A percentile compares a stretch with the other conserved stretches of the same genome.
These are phyloP conservation scores for Saccharum hybrid DNA, from an alignment of 202 grass and related monocot species.

Conservation along the genomic window DNA sequence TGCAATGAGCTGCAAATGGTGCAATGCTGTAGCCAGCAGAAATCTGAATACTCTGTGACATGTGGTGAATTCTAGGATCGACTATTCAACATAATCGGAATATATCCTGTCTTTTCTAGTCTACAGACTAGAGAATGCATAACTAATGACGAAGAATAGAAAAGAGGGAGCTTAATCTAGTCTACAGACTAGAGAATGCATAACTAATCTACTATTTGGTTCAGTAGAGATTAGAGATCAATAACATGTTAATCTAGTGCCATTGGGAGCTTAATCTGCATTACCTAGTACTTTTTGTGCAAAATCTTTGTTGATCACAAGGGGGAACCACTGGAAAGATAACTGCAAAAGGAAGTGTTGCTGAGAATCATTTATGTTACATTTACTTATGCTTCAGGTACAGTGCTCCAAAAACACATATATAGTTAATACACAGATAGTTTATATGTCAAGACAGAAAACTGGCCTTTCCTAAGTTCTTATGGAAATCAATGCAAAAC, in stretches of 20 bases:
- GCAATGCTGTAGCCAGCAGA: not conserved
- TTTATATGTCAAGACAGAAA: not conserved
- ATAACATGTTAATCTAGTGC: not conserved
- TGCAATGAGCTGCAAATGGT: conserved; percentile 6
- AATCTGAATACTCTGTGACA: not conserved
- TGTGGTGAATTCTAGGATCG: not conserved
- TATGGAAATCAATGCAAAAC: not conserved
- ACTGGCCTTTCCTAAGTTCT: not conserved
- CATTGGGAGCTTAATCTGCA: not conserved
- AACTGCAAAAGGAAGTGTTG: not conserved
- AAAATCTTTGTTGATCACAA: not conserved
- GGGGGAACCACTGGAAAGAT: not conserved
- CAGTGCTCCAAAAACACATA: not conserved
- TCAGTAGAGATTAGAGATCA: too few species aligned
- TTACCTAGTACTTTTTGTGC: not conserved
- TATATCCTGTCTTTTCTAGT: not conserved
- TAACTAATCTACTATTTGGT: too few species aligned
- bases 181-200: too few species aligned
- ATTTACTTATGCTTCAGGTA: not conserved
- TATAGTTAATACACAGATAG: not conserved
- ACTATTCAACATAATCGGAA: not conserved
- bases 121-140: not conserved
- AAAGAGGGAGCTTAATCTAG: not conserved
- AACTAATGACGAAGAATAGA: not conserved
- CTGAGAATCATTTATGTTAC: not conserved